Base-by-base conservation (phyloP, 129 eudicot genomes). In the Ambrosia artemisiifolia region DNA sequence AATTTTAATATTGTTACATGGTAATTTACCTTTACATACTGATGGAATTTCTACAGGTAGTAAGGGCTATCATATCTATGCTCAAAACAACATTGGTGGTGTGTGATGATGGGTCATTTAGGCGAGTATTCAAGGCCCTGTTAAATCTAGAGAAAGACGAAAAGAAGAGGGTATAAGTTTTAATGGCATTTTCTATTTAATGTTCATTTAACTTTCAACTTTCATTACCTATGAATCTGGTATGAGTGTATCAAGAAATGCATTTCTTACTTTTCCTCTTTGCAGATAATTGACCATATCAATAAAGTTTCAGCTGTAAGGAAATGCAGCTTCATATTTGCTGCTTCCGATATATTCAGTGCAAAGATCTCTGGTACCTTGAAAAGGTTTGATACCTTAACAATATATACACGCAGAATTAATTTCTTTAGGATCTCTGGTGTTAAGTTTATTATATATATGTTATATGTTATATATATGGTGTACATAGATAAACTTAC, bases 281-380 rank as follows among this genome's bases (percentile, higher is more conserved):
- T 63, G 70, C 81, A 94, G 98, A 85, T 94, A 34, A 81, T 94
- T 74, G 95, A 90, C 16, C 97, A 94, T 79, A 81, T 94, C 71
- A 89, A 90, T 81, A 94, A 94, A 82, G 83, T 94, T 69, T 82
- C 91, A 57, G 72, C 91, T 0, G 78, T 88, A 48, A 85, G 98
- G 81, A 90, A 78, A 79, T 84, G 96, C 83, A 86, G 87, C 84
- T 94, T 85, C 83, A 82, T 90, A 63, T 82, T 91, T 74, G 96
- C 95, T 60, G 96, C 98, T 69, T n/a, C 81, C 71, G 98, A 94
- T 74, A 88, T 94, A 49, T 88, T 94, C 36, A 75, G 84, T 68
- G 95, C 98, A 49, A 94, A 94, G 82, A 73, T 94, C 72, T 94
- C 98, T 30, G 98, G 96, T 80, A 84, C 91, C 75, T 89, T 94